Base-by-base conservation (phyloP, 2,329 filamentous ascomycete species). In the Fusarium xylarioides region DNA sequence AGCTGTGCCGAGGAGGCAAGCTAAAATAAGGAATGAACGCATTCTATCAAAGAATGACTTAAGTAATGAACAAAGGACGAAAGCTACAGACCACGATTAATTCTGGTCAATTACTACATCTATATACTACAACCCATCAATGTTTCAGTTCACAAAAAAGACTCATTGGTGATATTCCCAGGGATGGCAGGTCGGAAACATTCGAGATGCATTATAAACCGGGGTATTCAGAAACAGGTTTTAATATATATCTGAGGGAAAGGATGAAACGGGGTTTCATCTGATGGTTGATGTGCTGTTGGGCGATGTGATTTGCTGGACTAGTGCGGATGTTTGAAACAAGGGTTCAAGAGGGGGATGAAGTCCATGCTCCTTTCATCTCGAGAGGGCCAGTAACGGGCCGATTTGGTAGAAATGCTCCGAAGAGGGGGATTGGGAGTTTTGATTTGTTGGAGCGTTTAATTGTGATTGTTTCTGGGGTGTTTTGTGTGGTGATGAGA, bases 1-100 rank as follows among this genome's bases (percentile, higher is more conserved):
- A 11, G 56, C 69, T 18, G 67, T 66, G 28, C 69, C 71, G 0
- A 79, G 19, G 4, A 80, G 53, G 60, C 70, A 61, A 26, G 73
- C 54, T 11, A 79, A 30, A 19, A 73, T 58, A 75, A 75, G 19
- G 5, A 77, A 70, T 46, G 75, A 70, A 75, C 75, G 74, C 75
- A 77, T 77, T 57, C 65, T 74, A 56, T 59, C 44, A 61, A 65
- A 68, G 70, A 63, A 65, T 58, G 49, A 66, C 57, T 58, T n/a
- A 30, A n/a, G n/a, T n/a, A n/a, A n/a, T n/a, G n/a, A n/a, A n/a
- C n/a, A n/a, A n/a, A n/a, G n/a, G n/a, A n/a, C n/a, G n/a, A n/a
- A n/a, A n/a, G n/a, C n/a, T n/a, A n/a, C 32, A n/a, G 37, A 58
- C 18, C 3, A 23, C 4, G 12, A 21, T 5, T 21, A 26, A 55